A percentile compares a stretch with the other conserved stretches of the same genome.
These are phyloP conservation scores for Aspergillus panamensis DNA, from an alignment of 495 filamentous ascomycete species.

Conservation along the genomic window DNA sequence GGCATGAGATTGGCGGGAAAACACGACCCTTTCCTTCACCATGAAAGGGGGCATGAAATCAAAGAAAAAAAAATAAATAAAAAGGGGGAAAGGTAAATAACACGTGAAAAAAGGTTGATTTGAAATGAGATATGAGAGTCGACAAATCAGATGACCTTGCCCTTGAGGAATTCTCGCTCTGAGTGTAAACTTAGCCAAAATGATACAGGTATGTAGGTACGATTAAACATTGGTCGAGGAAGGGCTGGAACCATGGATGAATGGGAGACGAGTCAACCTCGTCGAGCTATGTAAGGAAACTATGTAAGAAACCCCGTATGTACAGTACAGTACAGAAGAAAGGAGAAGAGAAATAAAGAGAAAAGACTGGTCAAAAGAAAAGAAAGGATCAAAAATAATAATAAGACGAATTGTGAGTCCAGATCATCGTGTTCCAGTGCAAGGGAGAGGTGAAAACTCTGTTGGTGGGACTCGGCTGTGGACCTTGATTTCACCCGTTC, in stretches of 20 bases:
- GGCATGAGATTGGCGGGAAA: constrained; percentile 19
- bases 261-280: not conserved
- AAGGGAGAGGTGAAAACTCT: constrained; percentile 25
- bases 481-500: constrained; percentile 1
- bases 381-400: constrained; percentile 5
- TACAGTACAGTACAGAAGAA: constrained; percentile 8
- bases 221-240: not conserved
- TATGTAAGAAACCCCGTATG: constrained; percentile 8
- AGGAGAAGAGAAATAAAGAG: constrained; percentile 3
- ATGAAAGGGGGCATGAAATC: not conserved
- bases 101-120: no score
- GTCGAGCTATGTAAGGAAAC: not conserved
- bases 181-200: constrained; percentile 2
- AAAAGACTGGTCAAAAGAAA: not conserved
- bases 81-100: not conserved
- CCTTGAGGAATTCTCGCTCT: not conserved
- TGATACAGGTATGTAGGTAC: constrained; percentile 8
- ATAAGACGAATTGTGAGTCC: constrained; percentile 3
- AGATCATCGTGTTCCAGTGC: constrained; percentile 15
- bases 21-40: not conserved
- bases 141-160: constrained; percentile 10
- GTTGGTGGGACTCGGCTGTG: constrained; percentile 16
- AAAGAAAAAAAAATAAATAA: not conserved
- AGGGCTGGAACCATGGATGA: not conserved
- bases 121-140: not conserved